These are phyloP conservation scores for Trypanosoma platydactyli DNA, from an alignment of 208 protist genomes.

Conservation along the genomic window DNA sequence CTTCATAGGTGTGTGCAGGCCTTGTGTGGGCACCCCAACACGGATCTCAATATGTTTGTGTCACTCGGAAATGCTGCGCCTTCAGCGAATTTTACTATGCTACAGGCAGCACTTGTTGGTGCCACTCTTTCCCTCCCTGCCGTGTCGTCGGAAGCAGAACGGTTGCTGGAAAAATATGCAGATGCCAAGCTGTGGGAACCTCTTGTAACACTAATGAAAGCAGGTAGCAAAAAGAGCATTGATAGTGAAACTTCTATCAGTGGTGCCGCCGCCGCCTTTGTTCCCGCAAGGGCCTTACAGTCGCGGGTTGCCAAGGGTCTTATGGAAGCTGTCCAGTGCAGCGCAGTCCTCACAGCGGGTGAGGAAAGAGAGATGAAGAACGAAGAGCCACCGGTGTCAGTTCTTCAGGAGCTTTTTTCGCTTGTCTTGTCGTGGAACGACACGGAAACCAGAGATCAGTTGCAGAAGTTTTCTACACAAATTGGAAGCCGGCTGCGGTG, in stretches of 20 bases:
- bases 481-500: constrained; percentile 15
- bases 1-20: constrained; percentile 49
- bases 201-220: constrained; percentile 8
- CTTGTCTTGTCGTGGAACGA: constrained; percentile 25
- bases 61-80: constrained; percentile 5
- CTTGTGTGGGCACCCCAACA: constrained; percentile 33
- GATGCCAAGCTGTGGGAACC: constrained; percentile 20
- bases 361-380: neutral
- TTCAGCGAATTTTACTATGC: constrained; percentile 32
- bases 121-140: constrained; percentile 34
- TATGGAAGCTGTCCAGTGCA: constrained; percentile 3
- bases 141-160: constrained; percentile 23
- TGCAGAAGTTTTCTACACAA: neutral
- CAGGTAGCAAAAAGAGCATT: neutral
- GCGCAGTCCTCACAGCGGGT: neutral
- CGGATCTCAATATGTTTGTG: constrained; percentile 39
- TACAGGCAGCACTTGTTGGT: constrained; percentile 48
- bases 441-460: neutral
- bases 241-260: neutral
- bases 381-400: neutral
- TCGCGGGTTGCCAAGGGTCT: constrained; percentile 11
- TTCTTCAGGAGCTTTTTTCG: constrained; percentile 9
- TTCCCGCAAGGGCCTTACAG: neutral
- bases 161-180: constrained; percentile 37
- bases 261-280: neutral